Percentiles rank a stretch among this genome's conserved stretches.
These are phyloP conservation scores for Thraustochytrium sp. DNA, from an alignment of 352 stramenopile species.

Conservation along the genomic window DNA sequence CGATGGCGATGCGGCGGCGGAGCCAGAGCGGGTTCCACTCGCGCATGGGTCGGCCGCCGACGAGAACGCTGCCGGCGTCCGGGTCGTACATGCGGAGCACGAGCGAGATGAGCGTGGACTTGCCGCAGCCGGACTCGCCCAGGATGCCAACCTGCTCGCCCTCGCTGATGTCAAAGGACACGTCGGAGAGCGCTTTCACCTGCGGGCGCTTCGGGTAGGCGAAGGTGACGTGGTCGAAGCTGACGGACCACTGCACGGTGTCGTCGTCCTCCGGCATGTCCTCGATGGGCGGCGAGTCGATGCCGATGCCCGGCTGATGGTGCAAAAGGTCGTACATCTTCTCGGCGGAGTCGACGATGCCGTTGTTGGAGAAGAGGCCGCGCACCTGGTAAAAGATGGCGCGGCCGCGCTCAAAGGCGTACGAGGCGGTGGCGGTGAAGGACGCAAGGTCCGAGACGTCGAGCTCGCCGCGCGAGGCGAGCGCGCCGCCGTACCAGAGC, in stretches of 20 bases:
- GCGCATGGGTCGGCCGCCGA: neutral
- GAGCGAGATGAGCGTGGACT: slow-evolving; percentile 48
- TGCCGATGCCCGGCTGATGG: slow-evolving; percentile 10
- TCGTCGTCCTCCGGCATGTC: neutral
- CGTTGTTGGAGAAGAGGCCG: slow-evolving; percentile 12
- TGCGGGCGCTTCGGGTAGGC: slow-evolving; percentile 53
- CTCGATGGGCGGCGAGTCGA: slow-evolving; percentile 1
- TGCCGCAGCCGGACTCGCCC: slow-evolving; percentile 46
- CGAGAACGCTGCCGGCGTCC: neutral
- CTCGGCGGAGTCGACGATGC: slow-evolving; percentile 30
- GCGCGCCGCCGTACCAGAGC: slow-evolving; percentile 16
- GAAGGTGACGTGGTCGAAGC: slow-evolving; percentile 80
- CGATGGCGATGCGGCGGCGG: slow-evolving; percentile 65
- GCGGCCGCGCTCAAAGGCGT: slow-evolving; percentile 8
- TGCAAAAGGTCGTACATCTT: slow-evolving; percentile 44
- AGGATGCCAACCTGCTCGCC: slow-evolving; percentile 50
- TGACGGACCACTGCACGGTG: slow-evolving; percentile 44
- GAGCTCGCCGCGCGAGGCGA: slow-evolving; percentile 9
- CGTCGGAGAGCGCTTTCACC: slow-evolving; percentile 37
- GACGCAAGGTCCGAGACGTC: slow-evolving; percentile 30
- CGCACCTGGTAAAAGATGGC: slow-evolving; percentile 10
- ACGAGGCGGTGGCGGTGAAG: slow-evolving; percentile 3
- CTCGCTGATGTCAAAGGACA: slow-evolving; percentile 44
- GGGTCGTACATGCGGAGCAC: slow-evolving; percentile 46
- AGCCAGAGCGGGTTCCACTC: slow-evolving; percentile 47